Evolutionary conservation across 1,139 yeast genomes (phyloP), one percentile per base, ranked within the genome.

Genomic region (Yamadazyma atmosphaerica): DNA sequence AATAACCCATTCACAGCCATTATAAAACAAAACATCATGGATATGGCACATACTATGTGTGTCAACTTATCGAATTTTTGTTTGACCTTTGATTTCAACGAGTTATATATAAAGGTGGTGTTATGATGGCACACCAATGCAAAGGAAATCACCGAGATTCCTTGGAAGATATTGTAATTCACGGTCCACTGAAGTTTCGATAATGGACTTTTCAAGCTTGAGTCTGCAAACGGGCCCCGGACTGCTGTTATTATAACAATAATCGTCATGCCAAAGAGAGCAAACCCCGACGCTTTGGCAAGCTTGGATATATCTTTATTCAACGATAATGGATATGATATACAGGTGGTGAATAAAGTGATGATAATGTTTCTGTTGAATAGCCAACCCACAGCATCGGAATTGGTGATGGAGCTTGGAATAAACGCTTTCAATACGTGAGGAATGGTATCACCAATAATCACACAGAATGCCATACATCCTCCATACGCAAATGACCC

Each of bases 71-170:
- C 74, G 56, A 90, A 90, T 46, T 90, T 72, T 44, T 79, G 81
- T 52, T 87, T 60, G 2, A 95, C 81, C 3, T 96, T 92, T 23
- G 78, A 78, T 46, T 75, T 76, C 54, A 90, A 73, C 0, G 96
- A 87, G 54, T 87, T 88, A 63, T 83, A 90, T 32, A 90, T 90
- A 53, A 89, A 83, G 31, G 90, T 79, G 0, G 97, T 87, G 56
- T 90, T 90, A 59, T 90, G 98, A 55, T 90, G 98, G 56, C 98
- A 90, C 3, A 90, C 98, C 51, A 90, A 75, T 4, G 98, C 86
- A 66, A 90, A 90, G 0, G 96, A 88, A 24, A 90, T 87, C 36
- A 90, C 95, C 14, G 94, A 83, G 17, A 90, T 81, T 1, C 96
- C 96, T 58, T 89, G 96, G 56, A 90, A 87, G 8, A 90, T 65